A percentile compares a stretch with the other conserved stretches of the same genome.
Evolutionary conservation across 164 flowering plant genomes (phyloP).

Genomic region (Tetrastigma voinierianum): DNA sequence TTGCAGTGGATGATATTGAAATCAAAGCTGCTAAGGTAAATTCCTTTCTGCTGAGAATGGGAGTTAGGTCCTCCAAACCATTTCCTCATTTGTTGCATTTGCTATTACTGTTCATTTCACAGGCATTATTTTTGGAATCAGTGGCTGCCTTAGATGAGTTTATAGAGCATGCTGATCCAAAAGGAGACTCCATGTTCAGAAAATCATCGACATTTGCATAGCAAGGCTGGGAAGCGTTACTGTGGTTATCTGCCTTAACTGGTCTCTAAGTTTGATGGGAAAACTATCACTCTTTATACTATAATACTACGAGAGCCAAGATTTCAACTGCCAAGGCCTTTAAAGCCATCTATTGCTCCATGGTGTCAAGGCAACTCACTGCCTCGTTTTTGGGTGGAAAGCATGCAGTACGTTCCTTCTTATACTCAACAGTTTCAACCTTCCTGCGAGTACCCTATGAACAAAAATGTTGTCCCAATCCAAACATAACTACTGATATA

Average conservation of each 20-base stretch:
- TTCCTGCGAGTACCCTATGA: not conserved
- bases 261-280: constrained; percentile 76
- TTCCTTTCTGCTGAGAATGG: not conserved
- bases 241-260: constrained; percentile 67
- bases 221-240: constrained; percentile 59
- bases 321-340: constrained; percentile 36
- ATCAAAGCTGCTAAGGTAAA: constrained; percentile 84
- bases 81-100: too few relatives aligned
- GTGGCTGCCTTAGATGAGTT: constrained; percentile 92
- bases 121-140: constrained; percentile 14
- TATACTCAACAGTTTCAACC: not conserved
- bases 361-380: not conserved
- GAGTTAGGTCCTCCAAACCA: too few relatives aligned
- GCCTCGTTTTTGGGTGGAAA: not conserved
- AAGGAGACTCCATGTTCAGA: constrained; percentile 77
- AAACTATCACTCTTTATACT: constrained; percentile 66
- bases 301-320: constrained; percentile 48
- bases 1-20: constrained; percentile 65
- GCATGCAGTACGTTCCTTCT: not conserved
- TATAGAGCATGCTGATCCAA: constrained; percentile 56
- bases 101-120: too few relatives aligned
- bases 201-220: constrained; percentile 66
- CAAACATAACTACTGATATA: not conserved
- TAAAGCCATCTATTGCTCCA: constrained; percentile 18
- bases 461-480: not conserved